Evolutionary conservation across 169 alveolate genomes (phyloP), one percentile per base, ranked within the genome.

Genomic region (Plasmodium vinckei): DNA sequence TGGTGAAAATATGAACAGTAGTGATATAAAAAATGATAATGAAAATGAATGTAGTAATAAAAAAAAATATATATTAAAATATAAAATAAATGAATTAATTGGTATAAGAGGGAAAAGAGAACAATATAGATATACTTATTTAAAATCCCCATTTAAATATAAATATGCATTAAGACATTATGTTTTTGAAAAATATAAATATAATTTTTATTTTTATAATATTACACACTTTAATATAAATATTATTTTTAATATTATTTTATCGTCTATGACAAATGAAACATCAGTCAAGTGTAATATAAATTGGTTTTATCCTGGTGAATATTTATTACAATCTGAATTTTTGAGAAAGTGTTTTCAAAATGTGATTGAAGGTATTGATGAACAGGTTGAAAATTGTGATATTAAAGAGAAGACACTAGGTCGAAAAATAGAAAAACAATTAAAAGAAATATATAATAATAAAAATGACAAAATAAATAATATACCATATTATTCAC

Each of bases 131-230:
- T 94, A 92, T 51, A 93, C 96, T 12, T 93, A 93, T 39, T 73
- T 93, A 19, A 93, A 93, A 56, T 93, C 96, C 12, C 87, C 94
- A 2, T 93, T 93, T 53, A 93, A 93, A 90, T 94, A 93, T 69
- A 72, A 94, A 71, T 88, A 91, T 87, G 96, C 96, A 33, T 92
- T 93, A 15, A 72, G 96, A 17, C 96, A 93, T 71, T 93, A 93
- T 69, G 96, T 93, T 51, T 93, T 93, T 84, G 96, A 93, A 72
- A 94, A 87, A 39, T 93, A 93, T 67, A 91, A 87, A 71, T 89
- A 93, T 87, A 90, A 87, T 46, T 71, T 93, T 21, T 60, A 88
- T 44, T 87, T 93, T 54, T 64, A 49, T 53, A 75, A 72, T 53
- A 71, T 84, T 21, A 84, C 91, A 3, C 95, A 92, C 33, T 87